Base-by-base conservation (phyloP, 352 stramenopile genomes). In the Pythium insidiosum region DNA sequence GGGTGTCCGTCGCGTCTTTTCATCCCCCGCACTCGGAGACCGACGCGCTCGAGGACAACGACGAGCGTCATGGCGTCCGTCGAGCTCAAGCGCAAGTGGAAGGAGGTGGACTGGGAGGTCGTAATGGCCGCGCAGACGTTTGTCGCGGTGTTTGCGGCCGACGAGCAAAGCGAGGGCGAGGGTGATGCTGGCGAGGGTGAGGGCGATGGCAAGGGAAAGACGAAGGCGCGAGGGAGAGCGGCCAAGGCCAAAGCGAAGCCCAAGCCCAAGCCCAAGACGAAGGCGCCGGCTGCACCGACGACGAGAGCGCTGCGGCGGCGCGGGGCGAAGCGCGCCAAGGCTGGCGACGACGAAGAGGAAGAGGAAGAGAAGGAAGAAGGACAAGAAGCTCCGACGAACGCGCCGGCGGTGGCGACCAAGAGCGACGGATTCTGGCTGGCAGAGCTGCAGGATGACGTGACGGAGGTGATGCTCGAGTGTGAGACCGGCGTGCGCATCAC, bases 61-160 rank as follows among this genome's bases (percentile, higher is more conserved):
- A n/a, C n/a, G n/a, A n/a, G n/a, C n/a, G n/a, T n/a, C n/a, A n/a
- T n/a, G n/a, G n/a, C n/a, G n/a, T n/a, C n/a, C n/a, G n/a, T n/a
- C n/a, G n/a, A n/a, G n/a, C n/a, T n/a, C 34, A 84, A 84, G 59
- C 74, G 74, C 47, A 84, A 84, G 49, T 88, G 75, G 75, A 62
- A 53, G 6, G 72, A 88, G 38, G 38, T 63, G 31, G 72, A 85
- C 56, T 88, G 75, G 75, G 75, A 85, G 34, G 53, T 88, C 30
- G 69, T 53, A 10, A 57, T 87, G 57, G 68, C 63, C 34, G 73
- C 73, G 26, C 69, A 79, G 57, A 73, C 58, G 33, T 87, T 73
- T 44, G 63, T 87, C 20, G 73, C 73, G n/a, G 63, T 88, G 42
- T 69, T 63, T 38, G 74, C 74, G 2, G 51, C 62, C 15, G 38